Conservation (phyloP, 352 stramenopile species). For the Phytopythium delawarense region DNA sequence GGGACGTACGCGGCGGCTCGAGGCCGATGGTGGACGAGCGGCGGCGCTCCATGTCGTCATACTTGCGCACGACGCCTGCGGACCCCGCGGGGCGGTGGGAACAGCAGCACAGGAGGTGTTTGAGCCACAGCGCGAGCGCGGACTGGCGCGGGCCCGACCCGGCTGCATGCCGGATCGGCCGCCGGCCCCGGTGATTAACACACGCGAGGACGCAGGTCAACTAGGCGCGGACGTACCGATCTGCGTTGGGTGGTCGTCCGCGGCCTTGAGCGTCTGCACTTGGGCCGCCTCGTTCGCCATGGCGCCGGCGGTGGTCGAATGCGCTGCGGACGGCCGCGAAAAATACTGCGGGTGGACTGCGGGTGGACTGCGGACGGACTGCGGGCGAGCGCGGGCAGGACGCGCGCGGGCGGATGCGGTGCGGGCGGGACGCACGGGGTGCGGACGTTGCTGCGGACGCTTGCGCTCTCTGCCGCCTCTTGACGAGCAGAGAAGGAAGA, state of each 20-base stretch:
- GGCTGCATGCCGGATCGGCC: neutral
- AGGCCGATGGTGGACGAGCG: conserved; percentile 52
- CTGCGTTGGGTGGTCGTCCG: conserved; percentile 25
- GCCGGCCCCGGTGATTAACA: conserved; percentile 3
- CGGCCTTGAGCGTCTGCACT: conserved; percentile 56
- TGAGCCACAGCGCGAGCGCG: conserved; percentile 15
- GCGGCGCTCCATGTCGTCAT: conserved; percentile 62
- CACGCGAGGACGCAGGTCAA: neutral
- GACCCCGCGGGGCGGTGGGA: neutral
- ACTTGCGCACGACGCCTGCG: conserved; percentile 44
- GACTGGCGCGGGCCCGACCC: neutral
- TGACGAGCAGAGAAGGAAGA: neutral
- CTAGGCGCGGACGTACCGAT: conserved; percentile 20
- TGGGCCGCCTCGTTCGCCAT: conserved; percentile 32
- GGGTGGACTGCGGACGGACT: too few species aligned
- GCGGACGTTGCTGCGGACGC: neutral
- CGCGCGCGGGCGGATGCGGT: neutral
- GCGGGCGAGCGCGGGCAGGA: neutral
- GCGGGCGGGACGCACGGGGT: too few species aligned
- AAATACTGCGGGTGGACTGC: neutral
- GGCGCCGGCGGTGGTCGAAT: neutral
- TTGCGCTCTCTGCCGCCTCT: neutral
- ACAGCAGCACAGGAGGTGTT: conserved; percentile 4
- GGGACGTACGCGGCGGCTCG: conserved; percentile 50
- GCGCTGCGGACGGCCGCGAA: neutral